Evolutionary conservation across 768 basidiomycete species (phyloP).

Genomic region (Polyporus arcularius): DNA sequence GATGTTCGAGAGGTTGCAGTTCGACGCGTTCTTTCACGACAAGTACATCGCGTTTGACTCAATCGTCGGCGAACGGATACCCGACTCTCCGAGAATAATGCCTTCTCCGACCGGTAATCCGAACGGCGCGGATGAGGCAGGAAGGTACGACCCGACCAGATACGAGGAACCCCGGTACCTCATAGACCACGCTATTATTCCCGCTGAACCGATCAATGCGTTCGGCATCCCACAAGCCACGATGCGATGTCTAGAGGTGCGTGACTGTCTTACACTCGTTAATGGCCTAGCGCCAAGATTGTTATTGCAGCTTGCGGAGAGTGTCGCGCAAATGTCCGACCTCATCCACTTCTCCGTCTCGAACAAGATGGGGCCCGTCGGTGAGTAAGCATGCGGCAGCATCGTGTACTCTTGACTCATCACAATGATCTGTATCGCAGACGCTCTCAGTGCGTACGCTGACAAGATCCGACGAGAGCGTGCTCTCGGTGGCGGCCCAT

Average conservation of each 20-base stretch:
- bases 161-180: constrained; percentile 61
- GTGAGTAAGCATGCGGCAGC: constrained; percentile 43
- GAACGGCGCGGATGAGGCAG: constrained; percentile 35
- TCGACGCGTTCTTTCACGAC: constrained; percentile 72
- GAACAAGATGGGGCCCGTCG: constrained; percentile 57
- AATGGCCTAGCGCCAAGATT: no score
- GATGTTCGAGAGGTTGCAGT: constrained; percentile 73
- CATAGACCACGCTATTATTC: constrained; percentile 66
- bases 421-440: constrained; percentile 26
- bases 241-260: constrained; percentile 85
- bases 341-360: constrained; percentile 67
- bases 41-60: constrained; percentile 72
- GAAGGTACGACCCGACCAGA: constrained; percentile 52
- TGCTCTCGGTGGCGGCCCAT: constrained; percentile 4
- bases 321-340: constrained; percentile 78
- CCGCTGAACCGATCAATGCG: constrained; percentile 82
- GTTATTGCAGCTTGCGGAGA: constrained; percentile 66
- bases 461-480: constrained; percentile 38
- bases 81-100: constrained; percentile 39
- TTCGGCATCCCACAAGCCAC: constrained; percentile 89
- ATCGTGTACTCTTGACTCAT: no score
- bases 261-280: not conserved
- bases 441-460: constrained; percentile 45
- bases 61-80: constrained; percentile 51
- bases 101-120: constrained; percentile 10